Evolutionary conservation across 495 filamentous ascomycete genomes (phyloP), one percentile per base, ranked within the genome.

Genomic region (Tuber melanosporum): DNA sequence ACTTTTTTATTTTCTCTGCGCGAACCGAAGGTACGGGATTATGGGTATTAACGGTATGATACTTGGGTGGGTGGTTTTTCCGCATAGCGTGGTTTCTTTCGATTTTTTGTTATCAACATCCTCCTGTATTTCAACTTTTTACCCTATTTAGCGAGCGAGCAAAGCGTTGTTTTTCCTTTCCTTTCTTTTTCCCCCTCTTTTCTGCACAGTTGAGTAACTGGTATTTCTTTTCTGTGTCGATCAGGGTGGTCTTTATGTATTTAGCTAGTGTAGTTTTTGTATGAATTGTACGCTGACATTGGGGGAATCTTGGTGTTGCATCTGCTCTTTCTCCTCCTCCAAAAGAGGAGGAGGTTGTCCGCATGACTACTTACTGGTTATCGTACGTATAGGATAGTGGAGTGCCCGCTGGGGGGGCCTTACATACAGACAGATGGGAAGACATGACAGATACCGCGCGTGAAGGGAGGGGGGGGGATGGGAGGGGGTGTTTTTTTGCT

Each of bases 21-120:
- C 74, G 66, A 80, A 76, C 77, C 76, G 69, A 75, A 47, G 52
- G 71, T 70, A 76, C 79, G 83, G 85, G 84, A 84, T 84, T 82
- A 86, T 85, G 85, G 84, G 86, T 85, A 85, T 85, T 81, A 85
- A 85, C 82, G 85, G 85, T 84, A 84, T 85, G 83, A 76, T 79
- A 74, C 84, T 84, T 85, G 82, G 83, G 85, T 85, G 86, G 84
- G 84, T 82, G 84, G 78, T 82, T 75, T 75, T 85, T 86, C 85
- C 84, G 75, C 76, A 79, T 83, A 85, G 84, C 81, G 81, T 82
- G 75, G 81, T 83, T 85, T 80, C 81, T 80, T 78, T 80, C 80
- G 83, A 41, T 2, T 41, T 80, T 82, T 79, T 81, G 78, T 73
- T 5, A 10, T 74, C n/a, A 6, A 32, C 10, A 66, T 20, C 41